These are phyloP conservation scores for Pontederia crassipes DNA, from an alignment of 176 grass and related monocot species.

Conservation along the genomic window DNA sequence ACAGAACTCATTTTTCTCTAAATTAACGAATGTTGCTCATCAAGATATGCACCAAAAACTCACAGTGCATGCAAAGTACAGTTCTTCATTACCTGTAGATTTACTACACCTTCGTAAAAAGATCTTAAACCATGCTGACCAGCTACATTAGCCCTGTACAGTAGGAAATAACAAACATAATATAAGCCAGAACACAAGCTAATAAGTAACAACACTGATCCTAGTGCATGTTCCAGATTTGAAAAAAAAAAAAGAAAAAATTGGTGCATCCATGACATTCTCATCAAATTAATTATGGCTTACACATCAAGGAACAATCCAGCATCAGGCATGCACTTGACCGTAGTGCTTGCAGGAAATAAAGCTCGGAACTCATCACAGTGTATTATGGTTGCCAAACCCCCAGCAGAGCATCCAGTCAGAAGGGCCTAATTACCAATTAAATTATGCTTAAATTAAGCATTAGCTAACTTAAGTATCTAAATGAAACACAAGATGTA, in stretches of 20 bases:
- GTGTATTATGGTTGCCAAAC: conserved; percentile 79
- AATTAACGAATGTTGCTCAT: too few species aligned
- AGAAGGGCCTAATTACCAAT: conserved; percentile 76
- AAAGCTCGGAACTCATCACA: conserved; percentile 78
- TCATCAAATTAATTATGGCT: not conserved
- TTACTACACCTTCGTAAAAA: conserved; percentile 67
- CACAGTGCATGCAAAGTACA: too few species aligned
- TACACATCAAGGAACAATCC: conserved; percentile 99
- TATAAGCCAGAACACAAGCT: too few species aligned
- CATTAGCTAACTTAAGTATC: not conserved
- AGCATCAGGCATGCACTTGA: conserved; percentile 94
- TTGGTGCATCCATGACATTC: too few species aligned
- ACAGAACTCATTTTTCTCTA: too few species aligned
- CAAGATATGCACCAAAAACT: not conserved
- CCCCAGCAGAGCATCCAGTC: conserved; percentile 91
- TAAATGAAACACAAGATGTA: not conserved
- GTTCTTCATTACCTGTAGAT: conserved; percentile 76
- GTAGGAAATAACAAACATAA: not conserved
- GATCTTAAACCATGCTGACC: conserved; percentile 61
- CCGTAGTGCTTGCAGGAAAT: conserved; percentile 58
- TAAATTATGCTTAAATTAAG: too few species aligned
- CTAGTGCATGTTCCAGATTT: too few species aligned
- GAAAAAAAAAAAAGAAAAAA: too few species aligned
- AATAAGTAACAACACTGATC: too few species aligned
- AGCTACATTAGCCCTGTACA: conserved; percentile 61